Base-by-base conservation (phyloP, 2,329 filamentous ascomycete species). In the Ophiostoma tasmaniense region DNA sequence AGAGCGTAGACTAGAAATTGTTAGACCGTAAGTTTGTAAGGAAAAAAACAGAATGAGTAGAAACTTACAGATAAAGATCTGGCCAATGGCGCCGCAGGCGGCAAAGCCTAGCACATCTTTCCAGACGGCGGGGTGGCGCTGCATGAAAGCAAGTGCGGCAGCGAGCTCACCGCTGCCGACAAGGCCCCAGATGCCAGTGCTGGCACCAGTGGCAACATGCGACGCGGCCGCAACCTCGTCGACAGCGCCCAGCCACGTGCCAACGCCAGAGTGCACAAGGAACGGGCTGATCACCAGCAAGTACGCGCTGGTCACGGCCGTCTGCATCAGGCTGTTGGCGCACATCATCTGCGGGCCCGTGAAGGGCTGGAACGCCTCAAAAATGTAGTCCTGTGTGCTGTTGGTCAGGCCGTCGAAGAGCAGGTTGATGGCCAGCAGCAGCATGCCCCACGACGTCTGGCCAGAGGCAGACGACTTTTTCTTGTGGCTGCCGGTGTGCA, bases 311-410 rank as follows among this genome's bases (percentile, higher is more conserved):
- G 93, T 98, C 69, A 98, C 82, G 64, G 88, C 76, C 3, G 93
- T 94, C 74, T 87, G 90, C 79, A 98, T 90, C 69, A 97, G 82
- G 77, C 98, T 99, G 79, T 97, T 92, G 52, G 94, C 93, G 77
- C 93, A 96, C 95, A 99, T 99, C 95, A 99, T 99, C 84, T 99
- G 95, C 70, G 94, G 93, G 11, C 95, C 95, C 2, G 88, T 87
- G 77, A 95, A 97, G 17, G 89, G 88, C 73, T 87, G 87, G 80
- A 93, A 96, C 7, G 87, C 84, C 72, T 81, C 80, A 78, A 98
- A 97, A 78, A 99, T 92, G 79, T 97, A 89, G 79, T 99, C 95
- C 82, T 99, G 95, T 2, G 94, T 97, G 68, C 90, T 93, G 79
- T 99, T 99, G 70, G 94, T 98, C 68, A 99, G 84, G 73, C 95